Evolutionary conservation across 139 green algal genomes (phyloP).

Genomic region (Chlorella sp.): DNA sequence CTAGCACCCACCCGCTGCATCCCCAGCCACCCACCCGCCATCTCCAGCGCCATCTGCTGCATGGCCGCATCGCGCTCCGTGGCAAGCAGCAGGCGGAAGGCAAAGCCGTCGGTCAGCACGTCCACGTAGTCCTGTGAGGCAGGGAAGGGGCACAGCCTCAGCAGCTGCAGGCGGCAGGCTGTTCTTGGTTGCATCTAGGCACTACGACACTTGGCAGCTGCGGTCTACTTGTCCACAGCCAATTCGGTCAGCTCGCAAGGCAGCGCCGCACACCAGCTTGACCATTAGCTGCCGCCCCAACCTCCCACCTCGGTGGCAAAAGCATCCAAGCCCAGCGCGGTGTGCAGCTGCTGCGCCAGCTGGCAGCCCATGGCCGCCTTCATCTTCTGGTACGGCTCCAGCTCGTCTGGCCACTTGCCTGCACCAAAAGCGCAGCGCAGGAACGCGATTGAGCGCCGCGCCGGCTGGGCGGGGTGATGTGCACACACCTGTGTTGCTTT

Average conservation of each 20-base stretch:
- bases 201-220: too few relatives aligned
- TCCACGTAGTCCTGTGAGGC: conserved; percentile 59
- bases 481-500: too few relatives aligned
- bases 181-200: neutral
- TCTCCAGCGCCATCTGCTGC: conserved; percentile 25
- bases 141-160: neutral
- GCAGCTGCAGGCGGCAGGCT: too few relatives aligned
- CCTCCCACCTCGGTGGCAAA: neutral
- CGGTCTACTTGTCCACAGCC: too few relatives aligned
- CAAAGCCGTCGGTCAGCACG: conserved; percentile 80
- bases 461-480: too few relatives aligned
- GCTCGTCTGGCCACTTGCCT: conserved; percentile 72
- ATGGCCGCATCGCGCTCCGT: conserved; percentile 62
- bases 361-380: conserved; percentile 80
- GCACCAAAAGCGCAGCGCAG: neutral
- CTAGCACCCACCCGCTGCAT: too few relatives aligned
- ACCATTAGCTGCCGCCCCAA: neutral
- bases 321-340: conserved; percentile 53
- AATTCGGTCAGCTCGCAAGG: too few relatives aligned
- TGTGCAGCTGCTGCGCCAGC: conserved; percentile 63
- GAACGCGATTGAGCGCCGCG: neutral
- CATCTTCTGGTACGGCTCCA: conserved; percentile 69
- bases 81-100: conserved; percentile 73
- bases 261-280: neutral
- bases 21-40: too few relatives aligned